Conservation (phyloP, 2,329 filamentous ascomycete genomes). For the Paraconiothyrium brasiliense region DNA sequence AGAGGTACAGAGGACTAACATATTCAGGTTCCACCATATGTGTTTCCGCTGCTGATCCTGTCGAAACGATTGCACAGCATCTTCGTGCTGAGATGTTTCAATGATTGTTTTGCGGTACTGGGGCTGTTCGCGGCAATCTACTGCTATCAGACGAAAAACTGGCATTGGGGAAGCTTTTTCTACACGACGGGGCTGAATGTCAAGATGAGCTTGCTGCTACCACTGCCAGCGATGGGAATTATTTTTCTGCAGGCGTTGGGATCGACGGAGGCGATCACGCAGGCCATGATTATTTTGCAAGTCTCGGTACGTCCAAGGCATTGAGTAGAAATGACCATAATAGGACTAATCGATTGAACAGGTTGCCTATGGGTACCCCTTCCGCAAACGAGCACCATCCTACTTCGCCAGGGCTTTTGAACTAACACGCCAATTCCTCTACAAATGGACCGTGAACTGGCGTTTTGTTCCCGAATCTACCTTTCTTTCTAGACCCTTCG, state of each 20-base stretch:
- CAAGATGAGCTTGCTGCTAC: constrained; percentile 92
- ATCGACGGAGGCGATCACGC: constrained; percentile 69
- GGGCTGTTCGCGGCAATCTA: constrained; percentile 86
- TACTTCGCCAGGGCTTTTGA: constrained; percentile 90
- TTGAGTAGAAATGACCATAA: constrained; percentile 1
- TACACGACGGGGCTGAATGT: constrained; percentile 86
- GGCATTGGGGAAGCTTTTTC: constrained; percentile 75
- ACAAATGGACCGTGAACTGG: constrained; percentile 99
- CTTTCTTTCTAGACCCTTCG: constrained; percentile 78
- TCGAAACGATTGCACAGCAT: constrained; percentile 95
- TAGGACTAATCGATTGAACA: constrained; percentile 39
- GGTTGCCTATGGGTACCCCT: constrained; percentile 70
- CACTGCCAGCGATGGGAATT: constrained; percentile 80
- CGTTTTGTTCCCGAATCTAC: constrained; percentile 85
- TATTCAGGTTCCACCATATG: constrained; percentile 78
- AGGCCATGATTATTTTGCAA: constrained; percentile 77
- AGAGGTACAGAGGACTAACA: constrained; percentile 6
- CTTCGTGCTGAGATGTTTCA: constrained; percentile 92
- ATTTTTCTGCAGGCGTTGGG: constrained; percentile 79
- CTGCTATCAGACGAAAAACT: constrained; percentile 76
- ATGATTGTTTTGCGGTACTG: constrained; percentile 88
- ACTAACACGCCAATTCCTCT: constrained; percentile 88
- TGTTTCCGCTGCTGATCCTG: constrained; percentile 84
- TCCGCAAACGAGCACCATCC: constrained; percentile 70
- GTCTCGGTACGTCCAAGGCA: constrained; percentile 71